Evolutionary conservation across 208 protist genomes (phyloP), one percentile per base, ranked within the genome.

Genomic region (Blastocrithidia nonstop): DNA sequence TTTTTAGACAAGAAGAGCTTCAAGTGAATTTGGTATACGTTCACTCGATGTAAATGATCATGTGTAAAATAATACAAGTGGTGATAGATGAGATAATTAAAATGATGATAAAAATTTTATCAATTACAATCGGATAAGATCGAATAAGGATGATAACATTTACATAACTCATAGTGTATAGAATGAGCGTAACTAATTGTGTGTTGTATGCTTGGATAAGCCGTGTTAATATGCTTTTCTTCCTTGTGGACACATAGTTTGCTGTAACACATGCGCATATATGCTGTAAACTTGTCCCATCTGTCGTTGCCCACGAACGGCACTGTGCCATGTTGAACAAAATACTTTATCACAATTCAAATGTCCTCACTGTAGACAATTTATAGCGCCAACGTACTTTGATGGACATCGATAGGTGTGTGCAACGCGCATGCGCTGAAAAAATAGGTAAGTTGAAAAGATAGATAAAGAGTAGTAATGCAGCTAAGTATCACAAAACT

Each of bases 371-470:
- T 93, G 85, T 33, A 24, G 46, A 6, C 28, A 51, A 36, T 54
- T 75, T 29, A 77, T 93, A 21, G 63, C 66, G 0, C 85, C 85
- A 0, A 71, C 69, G 17, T 57, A 89, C 15, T 84, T 69, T 37
- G 80, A 90, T 23, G 77, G 80, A 16, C 85, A 93, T 43, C 63
- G 77, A 3, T 77, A 93, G 45, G 85, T 88, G 19, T 93, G 85
- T 36, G 65, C 55, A 3, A 28, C 90, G 29, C 55, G 63, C 46
- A 56, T 51, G 13, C 60, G 72, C 27, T 43, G 37, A 20, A 51
- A 60, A 20, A 45, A 44, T 22, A 50, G 67, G 44, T 40, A 41
- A 41, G n/a, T n/a, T n/a, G n/a, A n/a, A n/a, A n/a, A n/a, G n/a
- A n/a, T n/a, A n/a, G n/a, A n/a, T n/a, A n/a, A n/a, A n/a, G n/a